Conservation (phyloP, 2,329 filamentous ascomycete species). For the Penicillium sp. region DNA sequence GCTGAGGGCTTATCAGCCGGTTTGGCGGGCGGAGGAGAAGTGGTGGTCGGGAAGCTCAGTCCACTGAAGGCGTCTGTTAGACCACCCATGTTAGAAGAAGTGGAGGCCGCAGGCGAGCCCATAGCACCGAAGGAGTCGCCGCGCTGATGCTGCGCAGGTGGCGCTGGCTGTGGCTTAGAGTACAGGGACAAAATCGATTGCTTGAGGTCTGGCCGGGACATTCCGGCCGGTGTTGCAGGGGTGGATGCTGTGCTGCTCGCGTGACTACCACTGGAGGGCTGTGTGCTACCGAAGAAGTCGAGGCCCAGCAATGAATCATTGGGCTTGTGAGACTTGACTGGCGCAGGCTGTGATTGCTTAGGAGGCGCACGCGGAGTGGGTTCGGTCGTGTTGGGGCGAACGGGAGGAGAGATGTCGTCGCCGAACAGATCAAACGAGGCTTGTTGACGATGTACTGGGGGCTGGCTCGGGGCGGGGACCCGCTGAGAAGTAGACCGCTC, state of each 20-base stretch:
- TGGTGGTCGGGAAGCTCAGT: conserved; percentile 57
- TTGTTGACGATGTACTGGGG: conserved; percentile 43
- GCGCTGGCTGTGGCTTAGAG: conserved; percentile 67
- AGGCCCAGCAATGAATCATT: conserved; percentile 84
- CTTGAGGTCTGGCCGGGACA: conserved; percentile 88
- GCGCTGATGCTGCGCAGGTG: conserved; percentile 50
- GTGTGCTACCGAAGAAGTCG: conserved; percentile 78
- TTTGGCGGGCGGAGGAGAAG: conserved; percentile 37
- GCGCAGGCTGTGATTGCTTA: conserved; percentile 56
- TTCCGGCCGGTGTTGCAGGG: conserved; percentile 52
- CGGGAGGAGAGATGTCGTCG: conserved; percentile 62
- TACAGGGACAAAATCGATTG: conserved; percentile 96
- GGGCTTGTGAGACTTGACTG: conserved; percentile 60
- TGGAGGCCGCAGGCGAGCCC: conserved; percentile 50
- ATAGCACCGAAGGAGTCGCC: conserved; percentile 65
- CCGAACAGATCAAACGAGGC: conserved; percentile 75
- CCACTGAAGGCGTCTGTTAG: conserved; percentile 78
- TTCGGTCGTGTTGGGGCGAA: conserved; percentile 69
- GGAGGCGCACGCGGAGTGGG: conserved; percentile 64
- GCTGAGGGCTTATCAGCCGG: conserved; percentile 55
- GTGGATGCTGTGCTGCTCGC: conserved; percentile 76
- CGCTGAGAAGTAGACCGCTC: conserved; percentile 57
- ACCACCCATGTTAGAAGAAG: conserved; percentile 52
- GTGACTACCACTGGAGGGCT: conserved; percentile 65
- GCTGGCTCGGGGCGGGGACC: conserved; percentile 45